These are phyloP conservation scores for Syzygium syzygioides DNA, from an alignment of 441 rosid species.

Conservation along the genomic window DNA sequence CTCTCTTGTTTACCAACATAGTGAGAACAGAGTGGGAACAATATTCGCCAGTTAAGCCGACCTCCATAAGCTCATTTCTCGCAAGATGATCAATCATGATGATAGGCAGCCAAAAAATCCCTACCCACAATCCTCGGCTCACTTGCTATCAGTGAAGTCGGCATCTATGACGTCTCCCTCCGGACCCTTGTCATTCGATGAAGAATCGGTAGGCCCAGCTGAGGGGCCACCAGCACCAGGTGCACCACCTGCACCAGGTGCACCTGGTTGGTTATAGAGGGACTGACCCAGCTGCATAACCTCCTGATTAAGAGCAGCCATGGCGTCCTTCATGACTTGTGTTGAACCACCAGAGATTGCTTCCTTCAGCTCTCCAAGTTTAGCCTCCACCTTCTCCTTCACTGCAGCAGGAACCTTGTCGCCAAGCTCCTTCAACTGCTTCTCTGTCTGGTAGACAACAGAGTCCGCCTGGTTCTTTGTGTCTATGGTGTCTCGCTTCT, in stretches of 20 bases:
- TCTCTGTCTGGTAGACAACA: constrained; percentile 77
- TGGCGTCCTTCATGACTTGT: constrained; percentile 67
- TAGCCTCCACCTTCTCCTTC: constrained; percentile 77
- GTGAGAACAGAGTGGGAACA: not conserved
- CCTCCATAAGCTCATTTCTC: not conserved
- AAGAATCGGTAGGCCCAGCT: constrained; percentile 49
- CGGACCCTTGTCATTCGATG: constrained; percentile 37
- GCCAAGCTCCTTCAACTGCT: constrained; percentile 79
- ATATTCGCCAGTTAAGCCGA: not conserved
- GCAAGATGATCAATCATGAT: not conserved
- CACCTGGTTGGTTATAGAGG: constrained; percentile 82
- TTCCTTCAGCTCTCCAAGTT: constrained; percentile 76
- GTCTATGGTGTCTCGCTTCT: constrained; percentile 89
- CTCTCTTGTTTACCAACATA: not conserved
- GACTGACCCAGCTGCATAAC: constrained; percentile 93
- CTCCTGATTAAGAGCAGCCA: constrained; percentile 86
- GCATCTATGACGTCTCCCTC: constrained; percentile 92
- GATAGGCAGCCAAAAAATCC: not conserved
- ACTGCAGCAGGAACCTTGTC: constrained; percentile 78
- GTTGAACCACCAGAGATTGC: constrained; percentile 54
- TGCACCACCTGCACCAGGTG: constrained; percentile 36
- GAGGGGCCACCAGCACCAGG: constrained; percentile 50
- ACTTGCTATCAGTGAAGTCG: constrained; percentile 79
- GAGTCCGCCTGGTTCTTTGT: constrained; percentile 96
- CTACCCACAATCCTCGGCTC: constrained; percentile 12